Evolutionary conservation across 495 filamentous ascomycete species (phyloP), one percentile per base, ranked within the genome.

Genomic region (Xylaria cubensis): DNA sequence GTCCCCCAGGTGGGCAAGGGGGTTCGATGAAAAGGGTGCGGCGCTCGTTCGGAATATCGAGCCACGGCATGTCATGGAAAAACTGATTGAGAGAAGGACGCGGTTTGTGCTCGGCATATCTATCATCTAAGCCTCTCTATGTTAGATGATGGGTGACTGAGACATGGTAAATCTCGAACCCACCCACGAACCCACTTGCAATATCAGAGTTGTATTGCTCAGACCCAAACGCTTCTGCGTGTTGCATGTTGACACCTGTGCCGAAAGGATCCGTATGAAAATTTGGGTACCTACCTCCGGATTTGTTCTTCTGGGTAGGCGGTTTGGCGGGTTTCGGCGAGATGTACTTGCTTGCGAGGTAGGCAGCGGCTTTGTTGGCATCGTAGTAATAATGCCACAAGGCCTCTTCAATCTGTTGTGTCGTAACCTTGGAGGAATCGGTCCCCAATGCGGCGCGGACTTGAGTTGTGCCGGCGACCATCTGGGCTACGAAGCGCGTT

Each of bases 361-460:
- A 97, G 69, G 88, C 84, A 24, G 94, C 91, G 0, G 93, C 88
- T 78, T 98, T 97, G 34, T 89, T 89, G 34, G 97, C 85, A 78
- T 99, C 95, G 77, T 93, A 98, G 80, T 95, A 99, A 80, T 97
- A 98, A 80, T 98, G 89, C 93, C 94, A 99, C 41, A 99, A 80
- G 0, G 94, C 87, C 65, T 98, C 97, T 78, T 97, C 87, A 53
- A 97, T 94, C 71, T 97, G 91, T 42, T 88, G 83, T 61, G 89
- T 88, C 26, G 90, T 89, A 56, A 91, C 84, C 53, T 85, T 85
- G 42, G 80, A 78, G 55, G 84, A 82, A 48, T 85, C 82, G 10
- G 75, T 67, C 4, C 87, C 89, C 12, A 94, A 81, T 9, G 84
- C 83, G 24, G 83, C 80, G 71, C 86, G 86, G 46, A 92, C 87